Percentiles rank a stretch among this genome's conserved stretches.
Conservation (phyloP, 1,139 yeast genomes). For the Torulaspora pretoriensis region DNA sequence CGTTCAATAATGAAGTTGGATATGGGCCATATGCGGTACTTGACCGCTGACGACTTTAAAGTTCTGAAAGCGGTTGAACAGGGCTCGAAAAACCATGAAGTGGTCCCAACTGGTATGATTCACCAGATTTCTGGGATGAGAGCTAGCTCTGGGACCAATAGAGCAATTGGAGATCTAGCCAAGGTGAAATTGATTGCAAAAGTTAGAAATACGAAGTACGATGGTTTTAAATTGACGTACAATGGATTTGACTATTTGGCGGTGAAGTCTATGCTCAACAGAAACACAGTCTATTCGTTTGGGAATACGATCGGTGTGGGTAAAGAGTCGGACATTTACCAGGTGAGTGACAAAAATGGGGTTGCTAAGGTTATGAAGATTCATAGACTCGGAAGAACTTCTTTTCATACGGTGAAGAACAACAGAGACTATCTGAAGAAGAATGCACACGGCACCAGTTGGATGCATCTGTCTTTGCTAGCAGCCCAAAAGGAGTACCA, state of each 20-base stretch:
- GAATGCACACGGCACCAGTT: constrained; percentile 55
- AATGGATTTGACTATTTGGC: constrained; percentile 92
- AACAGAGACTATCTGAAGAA: constrained; percentile 81
- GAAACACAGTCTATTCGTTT: constrained; percentile 69
- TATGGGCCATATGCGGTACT: constrained; percentile 87
- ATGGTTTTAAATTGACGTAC: constrained; percentile 86
- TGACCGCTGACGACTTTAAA: constrained; percentile 84
- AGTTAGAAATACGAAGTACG: constrained; percentile 82
- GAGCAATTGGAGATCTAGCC: constrained; percentile 81
- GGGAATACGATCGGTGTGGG: constrained; percentile 95
- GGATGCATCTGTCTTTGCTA: constrained; percentile 88
- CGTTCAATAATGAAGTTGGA: constrained; percentile 69
- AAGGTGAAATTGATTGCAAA: constrained; percentile 74
- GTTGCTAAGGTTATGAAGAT: constrained; percentile 71
- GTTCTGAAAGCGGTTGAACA: constrained; percentile 85
- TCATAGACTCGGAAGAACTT: constrained; percentile 89
- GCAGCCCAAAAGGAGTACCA: constrained; percentile 92
- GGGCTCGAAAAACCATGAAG: constrained; percentile 90
- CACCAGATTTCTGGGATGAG: constrained; percentile 75
- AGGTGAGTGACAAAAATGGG: constrained; percentile 72
- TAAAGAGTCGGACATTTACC: constrained; percentile 91
- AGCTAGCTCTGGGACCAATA: constrained; percentile 70
- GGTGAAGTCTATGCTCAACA: constrained; percentile 70
- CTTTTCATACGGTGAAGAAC: constrained; percentile 86
- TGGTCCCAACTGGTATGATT: constrained; percentile 85